Base-by-base conservation (phyloP, 1,139 yeast genomes). In the Magnusiomyces ingens region DNA sequence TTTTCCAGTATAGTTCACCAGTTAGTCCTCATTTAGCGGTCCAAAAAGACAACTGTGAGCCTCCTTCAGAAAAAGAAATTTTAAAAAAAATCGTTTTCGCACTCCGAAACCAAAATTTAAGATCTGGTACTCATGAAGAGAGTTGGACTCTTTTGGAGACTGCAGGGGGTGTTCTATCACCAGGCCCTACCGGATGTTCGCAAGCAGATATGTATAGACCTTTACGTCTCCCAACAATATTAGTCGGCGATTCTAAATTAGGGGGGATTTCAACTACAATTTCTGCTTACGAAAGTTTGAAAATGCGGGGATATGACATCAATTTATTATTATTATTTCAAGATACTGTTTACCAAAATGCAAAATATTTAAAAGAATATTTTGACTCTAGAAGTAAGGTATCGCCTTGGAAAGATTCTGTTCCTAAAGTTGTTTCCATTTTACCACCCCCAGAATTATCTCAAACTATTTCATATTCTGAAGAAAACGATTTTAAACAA, bases 81-180 rank as follows among this genome's bases (percentile, higher is more conserved):
- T 49, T 51, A 10, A 4, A 26, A 26, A 26, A 26, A 26, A 26
- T 26, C 8, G 32, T 26, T 26, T 8, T 26, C 8, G 32, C 4
- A 8, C 8, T 26, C 4, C 32, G 8, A 26, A 26, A 26, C 4
- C 4, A 26, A 26, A 26, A 26, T 26, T 8, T 5, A 26, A 26
- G 8, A 38, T 29, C 15, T 10, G 8, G n/a, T 19, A 8, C 5
- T 19, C 15, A 19, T 41, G 22, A 36, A 26, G 52, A 52, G 17
- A 53, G 48, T 1, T 60, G 60, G 59, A 59, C 60, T 10, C 43
- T 64, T 29, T 56, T 62, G 3, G 67, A 64, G 50, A 59, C 67
- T 1, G 67, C 67, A 17, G 67, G 67, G 1, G 67, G 67, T 6
- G 66, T 62, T 1, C 56, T 64, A 32, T 62, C 66, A 4, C 67